Evolutionary conservation across 345 rosid species (phyloP).

Genomic region (Syzygium grande): DNA sequence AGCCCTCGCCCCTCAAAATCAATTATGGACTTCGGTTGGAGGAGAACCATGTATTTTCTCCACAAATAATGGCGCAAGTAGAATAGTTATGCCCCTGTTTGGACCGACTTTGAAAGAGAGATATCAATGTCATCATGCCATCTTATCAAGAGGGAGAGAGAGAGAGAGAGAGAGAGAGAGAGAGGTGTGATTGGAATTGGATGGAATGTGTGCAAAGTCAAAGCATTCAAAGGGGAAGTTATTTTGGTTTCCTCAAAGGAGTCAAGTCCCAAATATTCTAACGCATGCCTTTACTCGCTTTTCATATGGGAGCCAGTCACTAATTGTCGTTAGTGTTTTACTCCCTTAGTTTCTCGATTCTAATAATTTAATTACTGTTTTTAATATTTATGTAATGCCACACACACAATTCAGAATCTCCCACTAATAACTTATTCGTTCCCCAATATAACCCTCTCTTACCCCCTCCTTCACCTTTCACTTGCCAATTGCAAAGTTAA

Average conservation of each 20-base stretch:
- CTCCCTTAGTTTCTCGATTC: background rate
- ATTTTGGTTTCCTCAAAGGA: slow-evolving; percentile 15
- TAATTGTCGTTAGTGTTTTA: background rate
- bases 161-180: background rate
- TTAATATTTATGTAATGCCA: background rate
- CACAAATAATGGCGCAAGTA: background rate
- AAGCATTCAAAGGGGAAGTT: background rate
- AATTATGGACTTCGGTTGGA: background rate
- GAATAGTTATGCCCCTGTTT: background rate
- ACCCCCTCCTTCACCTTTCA: background rate
- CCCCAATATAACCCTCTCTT: background rate
- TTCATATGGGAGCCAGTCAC: background rate
- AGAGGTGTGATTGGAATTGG: background rate
- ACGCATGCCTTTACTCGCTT: slow-evolving; percentile 1
- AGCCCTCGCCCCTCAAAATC: background rate
- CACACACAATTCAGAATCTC: background rate
- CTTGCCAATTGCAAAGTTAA: background rate
- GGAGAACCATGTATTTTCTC: background rate
- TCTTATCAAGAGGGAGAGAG: background rate
- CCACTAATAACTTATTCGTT: background rate
- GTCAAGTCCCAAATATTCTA: slow-evolving; percentile 7
- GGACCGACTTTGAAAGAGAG: background rate
- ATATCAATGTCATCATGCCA: background rate
- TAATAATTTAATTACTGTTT: background rate
- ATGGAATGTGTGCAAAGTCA: background rate